Evolutionary conservation across 148 eudicot genomes (phyloP).

Genomic region (Fagopyrum esculentum): DNA sequence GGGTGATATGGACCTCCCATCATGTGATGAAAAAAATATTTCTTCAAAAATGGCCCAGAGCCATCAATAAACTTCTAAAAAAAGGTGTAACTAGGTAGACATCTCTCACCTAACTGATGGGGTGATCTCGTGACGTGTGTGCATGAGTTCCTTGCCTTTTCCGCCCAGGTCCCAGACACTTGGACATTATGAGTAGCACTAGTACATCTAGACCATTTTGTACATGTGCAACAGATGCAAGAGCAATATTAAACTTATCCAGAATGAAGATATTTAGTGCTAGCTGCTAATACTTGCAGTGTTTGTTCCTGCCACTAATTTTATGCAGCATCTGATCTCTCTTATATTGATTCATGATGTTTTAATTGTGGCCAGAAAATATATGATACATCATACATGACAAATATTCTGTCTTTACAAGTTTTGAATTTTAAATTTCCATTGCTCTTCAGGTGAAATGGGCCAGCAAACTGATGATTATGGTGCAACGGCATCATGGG

Average conservation of each 20-base stretch:
- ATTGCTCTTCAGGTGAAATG: slow-evolving; percentile 7
- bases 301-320: neutral
- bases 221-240: neutral
- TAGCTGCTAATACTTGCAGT: neutral
- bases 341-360: neutral
- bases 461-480: slow-evolving; percentile 27
- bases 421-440: neutral
- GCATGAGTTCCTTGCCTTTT: slow-evolving; percentile 1
- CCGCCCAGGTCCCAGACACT: neutral
- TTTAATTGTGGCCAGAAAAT: slow-evolving; percentile 4
- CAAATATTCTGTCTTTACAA: neutral
- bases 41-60: no score
- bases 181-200: neutral
- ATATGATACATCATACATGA: neutral
- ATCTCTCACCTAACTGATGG: neutral
- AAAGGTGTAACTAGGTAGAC: neutral
- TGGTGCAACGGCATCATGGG: slow-evolving; percentile 58
- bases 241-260: neutral
- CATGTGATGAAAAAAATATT: no score
- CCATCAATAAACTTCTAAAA: neutral
- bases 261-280: neutral
- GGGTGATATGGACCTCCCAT: neutral
- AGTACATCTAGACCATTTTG: neutral
- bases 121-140: neutral
- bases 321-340: slow-evolving; percentile 7